Percentiles rank a stretch among this genome's conserved stretches.
phyloP scores from a whole-genome alignment of 2,329 filamentous ascomycete species.

The Botrytis pseudocinerea region DNA sequence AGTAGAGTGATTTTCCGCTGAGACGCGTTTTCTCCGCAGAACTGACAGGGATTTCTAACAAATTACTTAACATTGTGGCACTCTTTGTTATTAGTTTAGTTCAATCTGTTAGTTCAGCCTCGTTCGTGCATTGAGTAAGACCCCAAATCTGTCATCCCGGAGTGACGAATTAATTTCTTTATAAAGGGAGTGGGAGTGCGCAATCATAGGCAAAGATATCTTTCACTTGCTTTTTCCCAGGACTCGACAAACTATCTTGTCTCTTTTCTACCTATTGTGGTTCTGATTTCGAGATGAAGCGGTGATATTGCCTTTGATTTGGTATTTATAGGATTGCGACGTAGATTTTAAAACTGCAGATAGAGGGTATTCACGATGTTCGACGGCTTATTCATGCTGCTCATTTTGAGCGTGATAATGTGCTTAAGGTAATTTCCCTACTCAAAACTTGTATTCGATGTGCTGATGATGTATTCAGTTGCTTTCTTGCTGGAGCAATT shows the following conservation, averaged over 20 bases:
- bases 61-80: not conserved
- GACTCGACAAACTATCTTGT: not conserved
- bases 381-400: conserved; percentile 42
- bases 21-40: conserved; percentile 15
- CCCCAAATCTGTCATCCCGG: conserved; percentile 23
- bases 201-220: not conserved
- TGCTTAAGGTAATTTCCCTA: conserved; percentile 53
- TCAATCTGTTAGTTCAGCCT: conserved; percentile 16
- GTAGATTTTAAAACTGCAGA: conserved; percentile 2
- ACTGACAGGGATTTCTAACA: conserved; percentile 6
- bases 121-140: conserved; percentile 20
- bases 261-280: not conserved
- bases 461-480: conserved; percentile 54
- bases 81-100: not conserved
- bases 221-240: not conserved
- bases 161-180: conserved; percentile 18
- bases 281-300: conserved; percentile 18
- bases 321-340: conserved; percentile 14
- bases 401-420: conserved; percentile 51
- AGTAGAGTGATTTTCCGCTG: conserved; percentile 31
- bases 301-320: conserved; percentile 4
- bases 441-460: not conserved
- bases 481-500: conserved; percentile 88
- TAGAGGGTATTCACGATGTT: conserved; percentile 37
- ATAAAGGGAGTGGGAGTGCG: conserved; percentile 11